phyloP scores from a whole-genome alignment of 441 rosid species.

The Euphorbia schlechtendalii region DNA sequence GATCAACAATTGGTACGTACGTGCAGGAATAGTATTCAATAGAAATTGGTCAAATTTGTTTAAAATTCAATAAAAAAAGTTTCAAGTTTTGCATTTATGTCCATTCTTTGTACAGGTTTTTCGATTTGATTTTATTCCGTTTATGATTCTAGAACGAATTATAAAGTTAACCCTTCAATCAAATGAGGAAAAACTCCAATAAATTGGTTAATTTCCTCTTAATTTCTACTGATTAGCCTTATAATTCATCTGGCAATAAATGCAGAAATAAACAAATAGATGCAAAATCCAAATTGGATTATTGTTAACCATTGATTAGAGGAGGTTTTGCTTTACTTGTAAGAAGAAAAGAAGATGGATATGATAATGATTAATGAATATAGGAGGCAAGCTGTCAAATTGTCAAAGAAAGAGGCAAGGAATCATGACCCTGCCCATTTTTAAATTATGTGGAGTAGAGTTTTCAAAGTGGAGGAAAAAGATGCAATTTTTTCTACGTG shows the following conservation, averaged over 20 bases:
- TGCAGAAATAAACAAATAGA: slow-evolving; percentile 9
- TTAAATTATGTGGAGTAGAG: slow-evolving; percentile 14
- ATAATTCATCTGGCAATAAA: slow-evolving; percentile 1
- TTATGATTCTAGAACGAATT: not conserved
- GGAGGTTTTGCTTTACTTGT: slow-evolving; percentile 4
- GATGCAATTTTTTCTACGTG: slow-evolving; percentile 27
- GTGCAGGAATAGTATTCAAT: too few relatives aligned
- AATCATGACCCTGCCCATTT: slow-evolving; percentile 33
- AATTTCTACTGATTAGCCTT: too few relatives aligned
- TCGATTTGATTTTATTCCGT: not conserved
- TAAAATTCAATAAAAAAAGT: too few relatives aligned
- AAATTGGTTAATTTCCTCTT: not conserved
- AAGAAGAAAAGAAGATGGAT: too few relatives aligned
- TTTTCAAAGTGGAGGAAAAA: slow-evolving; percentile 16
- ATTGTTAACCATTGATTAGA: not conserved
- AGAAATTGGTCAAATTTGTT: too few relatives aligned
- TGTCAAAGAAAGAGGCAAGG: slow-evolving; percentile 40
- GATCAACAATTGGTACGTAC: too few relatives aligned
- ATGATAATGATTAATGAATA: too few relatives aligned
- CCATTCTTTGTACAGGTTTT: too few relatives aligned
- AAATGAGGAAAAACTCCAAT: not conserved
- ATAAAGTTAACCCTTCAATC: not conserved
- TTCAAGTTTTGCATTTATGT: too few relatives aligned
- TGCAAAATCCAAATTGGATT: not conserved
- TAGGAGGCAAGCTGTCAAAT: slow-evolving; percentile 34